Conservation (phyloP, 2,329 filamentous ascomycete genomes). For the Fusarium virguliforme region DNA sequence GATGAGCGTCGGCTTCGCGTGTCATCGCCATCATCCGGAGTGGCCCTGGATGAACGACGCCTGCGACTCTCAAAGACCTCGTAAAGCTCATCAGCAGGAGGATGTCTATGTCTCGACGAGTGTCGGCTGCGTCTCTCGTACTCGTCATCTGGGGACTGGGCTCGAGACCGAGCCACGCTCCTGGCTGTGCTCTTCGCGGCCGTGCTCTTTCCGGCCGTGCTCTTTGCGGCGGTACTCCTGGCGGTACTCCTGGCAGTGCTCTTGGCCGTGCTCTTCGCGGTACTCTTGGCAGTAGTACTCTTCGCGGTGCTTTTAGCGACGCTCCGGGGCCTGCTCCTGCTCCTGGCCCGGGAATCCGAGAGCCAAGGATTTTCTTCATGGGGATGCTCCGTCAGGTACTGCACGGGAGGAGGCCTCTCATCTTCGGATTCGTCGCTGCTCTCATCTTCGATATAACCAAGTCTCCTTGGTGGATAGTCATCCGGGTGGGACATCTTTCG, state of each 20-base stretch:
- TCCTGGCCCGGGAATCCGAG: conserved; percentile 32
- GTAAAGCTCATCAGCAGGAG: conserved; percentile 38
- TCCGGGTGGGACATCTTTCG: conserved; percentile 46
- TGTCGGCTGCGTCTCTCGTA: conserved; percentile 61
- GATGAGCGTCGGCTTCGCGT: conserved; percentile 42
- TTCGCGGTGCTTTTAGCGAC: conserved; percentile 39
- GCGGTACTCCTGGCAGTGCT: conserved; percentile 36
- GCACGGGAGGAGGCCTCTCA: conserved; percentile 38
- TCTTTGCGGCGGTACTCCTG: conserved; percentile 33
- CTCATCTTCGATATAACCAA: conserved; percentile 50
- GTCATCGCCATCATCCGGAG: conserved; percentile 35
- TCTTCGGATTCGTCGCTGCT: conserved; percentile 49
- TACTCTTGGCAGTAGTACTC: conserved; percentile 31
- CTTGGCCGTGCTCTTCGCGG: conserved; percentile 38
- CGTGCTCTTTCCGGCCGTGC: conserved; percentile 35
- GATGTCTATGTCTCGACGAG: conserved; percentile 59
- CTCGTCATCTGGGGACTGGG: conserved; percentile 46
- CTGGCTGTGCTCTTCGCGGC: conserved; percentile 42
- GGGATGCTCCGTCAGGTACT: conserved; percentile 47
- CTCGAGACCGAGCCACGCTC: conserved; percentile 44
- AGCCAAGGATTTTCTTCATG: conserved; percentile 43
- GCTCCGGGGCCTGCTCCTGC: conserved; percentile 42
- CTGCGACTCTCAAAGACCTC: conserved; percentile 45
- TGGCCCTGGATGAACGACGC: conserved; percentile 38
- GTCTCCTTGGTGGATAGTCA: conserved; percentile 43